phyloP scores from a whole-genome alignment of 2,329 filamentous ascomycete genomes.

The Fusarium liriodendri region DNA sequence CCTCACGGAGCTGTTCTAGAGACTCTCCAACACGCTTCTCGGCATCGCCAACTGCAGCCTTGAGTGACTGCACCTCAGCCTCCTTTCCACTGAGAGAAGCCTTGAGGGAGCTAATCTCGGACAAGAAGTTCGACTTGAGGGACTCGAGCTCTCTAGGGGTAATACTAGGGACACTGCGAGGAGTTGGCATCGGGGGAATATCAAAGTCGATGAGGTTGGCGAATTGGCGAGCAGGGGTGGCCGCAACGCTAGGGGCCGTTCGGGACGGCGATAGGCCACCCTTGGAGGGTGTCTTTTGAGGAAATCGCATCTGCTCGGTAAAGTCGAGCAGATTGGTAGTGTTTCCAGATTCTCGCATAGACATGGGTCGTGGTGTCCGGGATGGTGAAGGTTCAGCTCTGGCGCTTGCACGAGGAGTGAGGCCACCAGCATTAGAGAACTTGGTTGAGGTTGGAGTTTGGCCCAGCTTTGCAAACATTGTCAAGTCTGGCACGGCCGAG shows the following conservation, averaged over 20 bases:
- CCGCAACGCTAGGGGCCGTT: slow-evolving; percentile 45
- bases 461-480: slow-evolving; percentile 80
- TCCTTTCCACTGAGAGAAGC: slow-evolving; percentile 93
- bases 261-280: slow-evolving; percentile 47
- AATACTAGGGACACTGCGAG: slow-evolving; percentile 88
- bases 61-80: slow-evolving; percentile 88
- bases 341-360: slow-evolving; percentile 61
- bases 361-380: slow-evolving; percentile 50
- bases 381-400: slow-evolving; percentile 49
- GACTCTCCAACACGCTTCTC: slow-evolving; percentile 92
- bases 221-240: slow-evolving; percentile 66
- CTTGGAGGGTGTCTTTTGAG: slow-evolving; percentile 61
- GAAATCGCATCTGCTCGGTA: slow-evolving; percentile 74
- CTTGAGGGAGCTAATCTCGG: slow-evolving; percentile 93
- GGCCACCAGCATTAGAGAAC: slow-evolving; percentile 54
- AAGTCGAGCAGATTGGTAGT: slow-evolving; percentile 90
- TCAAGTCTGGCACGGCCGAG: slow-evolving; percentile 89
- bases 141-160: slow-evolving; percentile 93
- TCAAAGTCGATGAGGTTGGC: slow-evolving; percentile 81
- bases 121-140: slow-evolving; percentile 89
- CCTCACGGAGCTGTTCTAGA: slow-evolving; percentile 84
- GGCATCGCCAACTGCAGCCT: slow-evolving; percentile 87
- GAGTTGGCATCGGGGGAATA: slow-evolving; percentile 92
- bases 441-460: slow-evolving; percentile 74
- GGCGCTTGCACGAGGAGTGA: slow-evolving; percentile 51